A percentile compares a stretch with the other conserved stretches of the same genome.
Conservation (phyloP, 2,329 filamentous ascomycete genomes). For the Aspergillus tanneri region DNA sequence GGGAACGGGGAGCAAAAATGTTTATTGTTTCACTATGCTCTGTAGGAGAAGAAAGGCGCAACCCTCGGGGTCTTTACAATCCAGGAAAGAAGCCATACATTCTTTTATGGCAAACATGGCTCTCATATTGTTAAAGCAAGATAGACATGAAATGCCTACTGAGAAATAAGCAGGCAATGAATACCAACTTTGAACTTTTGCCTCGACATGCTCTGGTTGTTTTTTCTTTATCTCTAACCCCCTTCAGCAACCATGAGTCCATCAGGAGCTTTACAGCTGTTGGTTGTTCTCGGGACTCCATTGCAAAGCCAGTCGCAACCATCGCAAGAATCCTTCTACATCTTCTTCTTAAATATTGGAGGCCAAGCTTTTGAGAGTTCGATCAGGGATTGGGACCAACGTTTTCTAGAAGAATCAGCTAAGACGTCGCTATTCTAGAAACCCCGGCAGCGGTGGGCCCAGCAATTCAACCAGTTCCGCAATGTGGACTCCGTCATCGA, state of each 20-base stretch:
- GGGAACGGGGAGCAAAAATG: too few species aligned
- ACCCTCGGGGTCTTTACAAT: too few species aligned
- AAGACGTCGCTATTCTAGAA: constrained; percentile 16
- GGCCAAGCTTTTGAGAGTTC: constrained; percentile 16
- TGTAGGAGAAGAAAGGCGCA: too few species aligned
- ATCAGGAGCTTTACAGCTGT: constrained; percentile 37
- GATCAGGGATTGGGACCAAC: constrained; percentile 17
- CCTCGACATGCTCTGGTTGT: too few species aligned
- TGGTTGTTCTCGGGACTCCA: constrained; percentile 29
- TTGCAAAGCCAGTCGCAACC: constrained; percentile 30
- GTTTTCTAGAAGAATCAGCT: constrained; percentile 25
- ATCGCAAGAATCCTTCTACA: constrained; percentile 25
- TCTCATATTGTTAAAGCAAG: too few species aligned
- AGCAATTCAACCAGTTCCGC: constrained; percentile 27
- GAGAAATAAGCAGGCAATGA: too few species aligned
- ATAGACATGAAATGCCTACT: too few species aligned
- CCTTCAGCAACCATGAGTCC: constrained; percentile 39
- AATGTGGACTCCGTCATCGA: constrained; percentile 27
- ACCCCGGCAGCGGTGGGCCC: constrained; percentile 20
- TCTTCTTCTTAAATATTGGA: constrained; percentile 24
- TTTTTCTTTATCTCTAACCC: too few species aligned
- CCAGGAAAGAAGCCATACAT: too few species aligned
- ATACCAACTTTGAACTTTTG: too few species aligned
- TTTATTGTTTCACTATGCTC: too few species aligned
- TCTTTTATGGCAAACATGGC: too few species aligned